Percentiles rank a stretch among this genome's conserved stretches.
These are phyloP conservation scores for Aspergillus incahuasiensis DNA, from an alignment of 495 filamentous ascomycete species.

Conservation along the genomic window DNA sequence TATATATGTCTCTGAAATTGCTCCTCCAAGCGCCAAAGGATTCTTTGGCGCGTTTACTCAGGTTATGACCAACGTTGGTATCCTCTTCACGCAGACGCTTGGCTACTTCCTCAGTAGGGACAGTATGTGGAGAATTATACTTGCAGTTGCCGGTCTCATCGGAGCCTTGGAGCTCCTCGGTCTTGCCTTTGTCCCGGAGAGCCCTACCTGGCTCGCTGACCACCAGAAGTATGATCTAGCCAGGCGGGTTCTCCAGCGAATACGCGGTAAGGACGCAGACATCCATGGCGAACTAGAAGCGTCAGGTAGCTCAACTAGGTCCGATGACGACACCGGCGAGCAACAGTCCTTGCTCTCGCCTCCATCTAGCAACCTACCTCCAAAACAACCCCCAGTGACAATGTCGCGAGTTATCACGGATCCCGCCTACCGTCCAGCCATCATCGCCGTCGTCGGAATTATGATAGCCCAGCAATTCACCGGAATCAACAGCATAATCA, in stretches of 20 bases:
- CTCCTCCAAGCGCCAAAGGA: slow-evolving; percentile 71
- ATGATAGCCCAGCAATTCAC: slow-evolving; percentile 92
- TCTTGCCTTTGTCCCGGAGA: slow-evolving; percentile 71
- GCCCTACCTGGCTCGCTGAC: slow-evolving; percentile 77
- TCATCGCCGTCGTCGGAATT: slow-evolving; percentile 79
- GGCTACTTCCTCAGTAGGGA: slow-evolving; percentile 81
- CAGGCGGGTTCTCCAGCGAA: slow-evolving; percentile 60
- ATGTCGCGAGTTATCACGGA: slow-evolving; percentile 62
- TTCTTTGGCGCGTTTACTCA: slow-evolving; percentile 91
- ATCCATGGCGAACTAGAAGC: slow-evolving; percentile 67
- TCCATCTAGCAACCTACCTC: slow-evolving; percentile 23
- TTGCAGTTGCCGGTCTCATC: slow-evolving; percentile 67
- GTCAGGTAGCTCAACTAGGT: slow-evolving; percentile 48
- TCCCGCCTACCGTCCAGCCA: slow-evolving; percentile 64
- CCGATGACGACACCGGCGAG: slow-evolving; percentile 41
- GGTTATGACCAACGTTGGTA: slow-evolving; percentile 91
- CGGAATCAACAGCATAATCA: slow-evolving; percentile 94
- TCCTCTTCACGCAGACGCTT: slow-evolving; percentile 74
- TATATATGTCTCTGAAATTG: slow-evolving; percentile 90
- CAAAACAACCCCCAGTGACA: slow-evolving; percentile 48
- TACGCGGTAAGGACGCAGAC: slow-evolving; percentile 64
- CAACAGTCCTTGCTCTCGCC: slow-evolving; percentile 45
- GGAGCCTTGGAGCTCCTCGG: slow-evolving; percentile 61
- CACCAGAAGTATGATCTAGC: slow-evolving; percentile 58
- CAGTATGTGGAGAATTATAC: slow-evolving; percentile 75